Base-by-base conservation (phyloP, 495 filamentous ascomycete genomes). In the Cudoniella acicularis region DNA sequence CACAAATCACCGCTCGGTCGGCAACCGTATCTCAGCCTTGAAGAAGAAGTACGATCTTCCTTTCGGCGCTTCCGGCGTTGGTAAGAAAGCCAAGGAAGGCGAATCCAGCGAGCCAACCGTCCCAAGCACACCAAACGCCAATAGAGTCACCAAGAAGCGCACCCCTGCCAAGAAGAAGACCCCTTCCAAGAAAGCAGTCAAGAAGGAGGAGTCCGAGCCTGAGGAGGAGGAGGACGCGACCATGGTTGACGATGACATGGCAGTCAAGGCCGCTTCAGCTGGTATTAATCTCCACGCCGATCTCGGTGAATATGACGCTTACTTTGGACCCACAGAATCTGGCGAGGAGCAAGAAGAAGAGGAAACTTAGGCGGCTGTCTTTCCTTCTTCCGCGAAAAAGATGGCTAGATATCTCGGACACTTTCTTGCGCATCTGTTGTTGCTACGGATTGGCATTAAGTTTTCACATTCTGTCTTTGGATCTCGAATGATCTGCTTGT, bases 1-100 rank as follows among this genome's bases (percentile, higher is more conserved):
- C 58, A 64, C 45, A 43, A 77, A 75, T 56, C 46, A 54, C 11
- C 56, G 50, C 8, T 75, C 73, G 0, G 67, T 66, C 27, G 69
- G 57, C 2, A 77, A 75, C 47, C 59, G 66, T 0, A 69, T 71
- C 46, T 42, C 67, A n/a, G 2, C 25, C 0, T 11, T 75, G 10
- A 66, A 67, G 26, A 72, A 72, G 53, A 63, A 64, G 11, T 64
- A 72, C 45, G 55, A 57, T 13, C 49, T 75, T 47, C 58, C 60
- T 2, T 41, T 73, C 10, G 61, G 68, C 18, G 59, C 30, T 8
- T 9, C 9, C 10, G 49, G 18, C 45, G 30, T 11, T 18, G 21
- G 4, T 22, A 66, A 49, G 24, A 25, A 54, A 27, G 23, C 0
- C 20, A 41, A 42, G 22, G 8, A 24, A 45, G 36, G 22, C 25